Conservation (phyloP, 2,329 filamentous ascomycete genomes). For the Periconia sp. region DNA sequence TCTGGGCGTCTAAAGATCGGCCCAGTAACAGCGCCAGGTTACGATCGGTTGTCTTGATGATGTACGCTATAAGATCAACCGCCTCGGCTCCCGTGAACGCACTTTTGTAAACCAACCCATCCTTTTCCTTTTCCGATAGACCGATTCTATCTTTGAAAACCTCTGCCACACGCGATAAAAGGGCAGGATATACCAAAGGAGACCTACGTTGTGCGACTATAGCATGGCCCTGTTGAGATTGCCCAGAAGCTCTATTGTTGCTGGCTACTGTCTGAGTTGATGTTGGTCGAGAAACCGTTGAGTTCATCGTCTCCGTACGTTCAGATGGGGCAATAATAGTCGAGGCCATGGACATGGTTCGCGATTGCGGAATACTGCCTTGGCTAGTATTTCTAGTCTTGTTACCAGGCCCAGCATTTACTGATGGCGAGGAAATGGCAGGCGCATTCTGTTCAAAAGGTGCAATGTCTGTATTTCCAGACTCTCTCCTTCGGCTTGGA, state of each 20-base stretch:
- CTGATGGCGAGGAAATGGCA: slow-evolving; percentile 22
- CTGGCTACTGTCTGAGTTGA: slow-evolving; percentile 34
- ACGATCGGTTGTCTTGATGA: slow-evolving; percentile 94
- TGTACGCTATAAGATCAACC: slow-evolving; percentile 92
- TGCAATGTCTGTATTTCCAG: slow-evolving; percentile 39
- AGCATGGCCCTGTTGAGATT: slow-evolving; percentile 46
- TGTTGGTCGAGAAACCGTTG: slow-evolving; percentile 48
- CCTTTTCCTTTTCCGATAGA: slow-evolving; percentile 87
- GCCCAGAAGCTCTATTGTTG: slow-evolving; percentile 42
- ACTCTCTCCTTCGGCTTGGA: slow-evolving; percentile 70
- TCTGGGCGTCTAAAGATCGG: slow-evolving; percentile 91
- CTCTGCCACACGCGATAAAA: slow-evolving; percentile 90
- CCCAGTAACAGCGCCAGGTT: slow-evolving; percentile 91
- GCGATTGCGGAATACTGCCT: slow-evolving; percentile 46
- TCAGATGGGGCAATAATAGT: slow-evolving; percentile 70
- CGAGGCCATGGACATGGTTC: slow-evolving; percentile 93
- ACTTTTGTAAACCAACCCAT: slow-evolving; percentile 95
- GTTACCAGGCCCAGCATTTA: slow-evolving; percentile 30
- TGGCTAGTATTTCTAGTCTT: slow-evolving; percentile 40
- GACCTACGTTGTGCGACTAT: slow-evolving; percentile 64
- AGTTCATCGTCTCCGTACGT: slow-evolving; percentile 58
- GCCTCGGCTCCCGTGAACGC: slow-evolving; percentile 95
- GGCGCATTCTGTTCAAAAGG: slow-evolving; percentile 20
- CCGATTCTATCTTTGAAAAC: slow-evolving; percentile 89
- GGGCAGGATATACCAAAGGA: slow-evolving; percentile 88